These are phyloP conservation scores for Quercus mongolica DNA, from an alignment of 306 rosid genomes.

Conservation along the genomic window DNA sequence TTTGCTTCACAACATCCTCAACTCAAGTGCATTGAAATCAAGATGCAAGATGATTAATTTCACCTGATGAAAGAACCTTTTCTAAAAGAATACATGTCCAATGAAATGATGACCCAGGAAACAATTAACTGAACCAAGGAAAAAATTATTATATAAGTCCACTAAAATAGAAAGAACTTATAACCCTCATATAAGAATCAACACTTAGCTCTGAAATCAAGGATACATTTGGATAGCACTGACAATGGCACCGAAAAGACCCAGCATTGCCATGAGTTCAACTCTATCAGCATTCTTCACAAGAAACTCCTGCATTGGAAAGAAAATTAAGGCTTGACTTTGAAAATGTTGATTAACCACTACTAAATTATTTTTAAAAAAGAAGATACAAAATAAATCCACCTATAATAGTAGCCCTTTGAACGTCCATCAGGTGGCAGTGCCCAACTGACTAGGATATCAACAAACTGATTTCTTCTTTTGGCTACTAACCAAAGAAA, in stretches of 20 bases:
- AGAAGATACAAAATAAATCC: not conserved
- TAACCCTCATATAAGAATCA: not conserved
- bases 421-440: not conserved
- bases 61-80: not conserved
- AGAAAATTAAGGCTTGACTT: slow-evolving; percentile 3
- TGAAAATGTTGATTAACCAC: not conserved
- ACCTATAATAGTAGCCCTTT: not conserved
- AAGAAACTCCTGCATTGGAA: slow-evolving; percentile 69
- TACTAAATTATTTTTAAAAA: not conserved
- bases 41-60: slow-evolving; percentile 2
- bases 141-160: not conserved
- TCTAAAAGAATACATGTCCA: slow-evolving; percentile 3
- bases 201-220: slow-evolving; percentile 20
- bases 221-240: slow-evolving; percentile 99
- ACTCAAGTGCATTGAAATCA: slow-evolving; percentile 5
- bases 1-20: slow-evolving; percentile 8
- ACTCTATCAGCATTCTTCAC: slow-evolving; percentile 85
- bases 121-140: not conserved
- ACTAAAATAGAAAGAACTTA: slow-evolving; percentile 8
- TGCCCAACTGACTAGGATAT: not conserved
- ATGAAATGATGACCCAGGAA: slow-evolving; percentile 2
- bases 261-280: slow-evolving; percentile 88
- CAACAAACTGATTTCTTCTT: not conserved
- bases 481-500: not conserved
- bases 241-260: slow-evolving; percentile 68